These are phyloP conservation scores for Thalassiosira hispida DNA, from an alignment of 352 stramenopile genomes.

Conservation along the genomic window DNA sequence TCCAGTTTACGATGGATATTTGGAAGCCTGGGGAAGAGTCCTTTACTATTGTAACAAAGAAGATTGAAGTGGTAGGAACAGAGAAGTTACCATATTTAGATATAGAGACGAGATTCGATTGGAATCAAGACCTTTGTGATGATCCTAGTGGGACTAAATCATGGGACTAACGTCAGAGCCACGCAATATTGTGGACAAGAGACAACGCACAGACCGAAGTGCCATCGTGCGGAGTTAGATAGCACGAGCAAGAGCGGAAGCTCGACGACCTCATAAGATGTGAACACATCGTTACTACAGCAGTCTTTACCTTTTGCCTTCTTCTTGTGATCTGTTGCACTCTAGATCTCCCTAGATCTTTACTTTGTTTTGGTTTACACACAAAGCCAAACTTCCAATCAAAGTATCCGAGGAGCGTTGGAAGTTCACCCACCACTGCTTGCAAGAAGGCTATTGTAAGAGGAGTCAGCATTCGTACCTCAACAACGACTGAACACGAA, in stretches of 20 bases:
- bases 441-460: neutral
- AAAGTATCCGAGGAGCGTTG: constrained; percentile 7
- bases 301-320: no score
- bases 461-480: constrained; percentile 3
- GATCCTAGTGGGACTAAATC: no score
- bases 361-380: constrained; percentile 3
- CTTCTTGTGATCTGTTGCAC: no score
- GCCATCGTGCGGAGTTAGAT: no score
- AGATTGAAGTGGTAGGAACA: neutral
- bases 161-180: no score
- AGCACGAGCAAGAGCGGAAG: no score
- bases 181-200: no score
- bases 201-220: no score
- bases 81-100: neutral
- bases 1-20: constrained; percentile 17
- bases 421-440: neutral
- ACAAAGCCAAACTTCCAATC: constrained; percentile 7
- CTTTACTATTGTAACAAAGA: neutral
- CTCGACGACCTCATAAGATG: no score
- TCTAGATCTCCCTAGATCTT: no score
- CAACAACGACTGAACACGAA: neutral
- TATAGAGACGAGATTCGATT: constrained; percentile 10
- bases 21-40: constrained; percentile 5
- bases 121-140: constrained; percentile 6
- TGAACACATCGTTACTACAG: no score